Evolutionary conservation across 2,329 filamentous ascomycete genomes (phyloP).

Genomic region (Talaromyces sp.): DNA sequence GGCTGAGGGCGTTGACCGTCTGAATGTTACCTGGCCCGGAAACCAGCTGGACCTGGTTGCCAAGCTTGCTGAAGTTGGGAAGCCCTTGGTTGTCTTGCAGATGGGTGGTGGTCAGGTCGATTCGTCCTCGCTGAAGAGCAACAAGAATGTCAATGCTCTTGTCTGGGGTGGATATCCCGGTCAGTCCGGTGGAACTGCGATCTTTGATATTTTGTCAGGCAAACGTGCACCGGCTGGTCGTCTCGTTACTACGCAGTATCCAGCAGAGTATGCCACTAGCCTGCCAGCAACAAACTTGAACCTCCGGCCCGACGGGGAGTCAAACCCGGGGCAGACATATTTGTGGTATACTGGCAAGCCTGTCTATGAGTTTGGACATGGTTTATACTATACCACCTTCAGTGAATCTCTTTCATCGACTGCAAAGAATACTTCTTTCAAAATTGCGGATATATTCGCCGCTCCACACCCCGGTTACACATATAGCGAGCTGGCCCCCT

Average conservation of each 20-base stretch:
- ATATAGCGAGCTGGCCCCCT: slow-evolving; percentile 31
- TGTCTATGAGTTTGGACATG: slow-evolving; percentile 41
- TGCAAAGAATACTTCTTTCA: slow-evolving; percentile 18
- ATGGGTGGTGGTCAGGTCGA: slow-evolving; percentile 44
- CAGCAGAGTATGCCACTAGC: slow-evolving; percentile 37
- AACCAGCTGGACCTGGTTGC: slow-evolving; percentile 39
- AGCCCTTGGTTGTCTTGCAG: slow-evolving; percentile 39
- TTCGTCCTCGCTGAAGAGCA: slow-evolving; percentile 33
- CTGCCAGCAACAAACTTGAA: slow-evolving; percentile 39
- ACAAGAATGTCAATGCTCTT: slow-evolving; percentile 37
- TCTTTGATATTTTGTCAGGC: slow-evolving; percentile 40
- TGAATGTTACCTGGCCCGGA: slow-evolving; percentile 38
- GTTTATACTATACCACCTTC: slow-evolving; percentile 43
- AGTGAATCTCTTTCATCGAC: slow-evolving; percentile 5
- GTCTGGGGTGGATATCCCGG: slow-evolving; percentile 44
- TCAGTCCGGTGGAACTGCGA: slow-evolving; percentile 39
- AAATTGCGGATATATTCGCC: slow-evolving; percentile 30
- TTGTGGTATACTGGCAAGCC: slow-evolving; percentile 38
- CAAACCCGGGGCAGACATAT: slow-evolving; percentile 41
- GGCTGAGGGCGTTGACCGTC: slow-evolving; percentile 38
- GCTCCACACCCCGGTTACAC: slow-evolving; percentile 20
- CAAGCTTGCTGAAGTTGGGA: slow-evolving; percentile 31
- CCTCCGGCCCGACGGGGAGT: slow-evolving; percentile 31
- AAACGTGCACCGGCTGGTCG: slow-evolving; percentile 39
- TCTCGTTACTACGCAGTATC: slow-evolving; percentile 37